phyloP scores from a whole-genome alignment of 768 basidiomycete species.

The Myochromella boudieri region DNA sequence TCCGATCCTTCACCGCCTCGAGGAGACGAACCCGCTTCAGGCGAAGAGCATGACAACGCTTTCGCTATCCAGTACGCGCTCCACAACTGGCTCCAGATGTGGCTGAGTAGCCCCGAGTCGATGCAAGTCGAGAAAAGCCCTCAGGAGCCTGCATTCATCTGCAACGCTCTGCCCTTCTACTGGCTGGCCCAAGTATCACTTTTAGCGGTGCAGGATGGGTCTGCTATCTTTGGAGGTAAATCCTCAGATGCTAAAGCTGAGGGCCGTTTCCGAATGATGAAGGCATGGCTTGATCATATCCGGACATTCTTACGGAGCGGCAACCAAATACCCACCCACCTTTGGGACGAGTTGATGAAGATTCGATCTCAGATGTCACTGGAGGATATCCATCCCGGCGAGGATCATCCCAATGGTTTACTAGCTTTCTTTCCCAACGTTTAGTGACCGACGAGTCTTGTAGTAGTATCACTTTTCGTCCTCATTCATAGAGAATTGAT shows the following conservation, averaged over 20 bases:
- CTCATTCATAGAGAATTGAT: conserved; percentile 2
- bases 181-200: conserved; percentile 61
- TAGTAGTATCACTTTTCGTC: neutral
- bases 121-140: conserved; percentile 24
- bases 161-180: conserved; percentile 55
- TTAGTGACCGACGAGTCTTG: conserved; percentile 1
- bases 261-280: conserved; percentile 46
- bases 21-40: conserved; percentile 3
- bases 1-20: conserved; percentile 8
- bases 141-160: conserved; percentile 37
- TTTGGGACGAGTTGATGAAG: conserved; percentile 51
- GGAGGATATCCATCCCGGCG: conserved; percentile 9
- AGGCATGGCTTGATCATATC: conserved; percentile 51
- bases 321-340: conserved; percentile 40
- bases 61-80: conserved; percentile 48
- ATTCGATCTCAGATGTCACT: conserved; percentile 27
- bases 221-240: conserved; percentile 18
- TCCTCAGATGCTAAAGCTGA: conserved; percentile 26
- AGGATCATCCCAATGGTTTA: conserved; percentile 20
- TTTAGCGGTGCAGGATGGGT: conserved; percentile 51
- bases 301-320: conserved; percentile 43
- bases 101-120: conserved; percentile 41
- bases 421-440: conserved; percentile 23
- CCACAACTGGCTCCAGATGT: conserved; percentile 61
- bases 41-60: conserved; percentile 11